These are phyloP conservation scores for Sclerotinia nivalis DNA, from an alignment of 2,329 filamentous ascomycete species.

Conservation along the genomic window DNA sequence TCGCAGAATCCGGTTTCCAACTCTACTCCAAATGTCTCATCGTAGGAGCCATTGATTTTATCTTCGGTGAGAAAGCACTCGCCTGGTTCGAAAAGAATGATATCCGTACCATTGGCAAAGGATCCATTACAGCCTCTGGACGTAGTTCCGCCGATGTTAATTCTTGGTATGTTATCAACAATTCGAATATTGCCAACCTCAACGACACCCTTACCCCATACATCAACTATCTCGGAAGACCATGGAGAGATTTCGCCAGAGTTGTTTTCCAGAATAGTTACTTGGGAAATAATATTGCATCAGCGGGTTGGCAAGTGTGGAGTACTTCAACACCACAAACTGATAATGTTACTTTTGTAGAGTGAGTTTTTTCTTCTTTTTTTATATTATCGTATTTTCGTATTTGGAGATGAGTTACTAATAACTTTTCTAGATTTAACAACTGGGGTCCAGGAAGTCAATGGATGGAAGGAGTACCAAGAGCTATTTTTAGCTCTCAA, in stretches of 20 bases:
- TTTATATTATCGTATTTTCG: background rate
- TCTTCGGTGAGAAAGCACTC: constrained; percentile 54
- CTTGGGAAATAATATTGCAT: constrained; percentile 51
- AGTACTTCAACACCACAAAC: constrained; percentile 37
- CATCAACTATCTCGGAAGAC: constrained; percentile 53
- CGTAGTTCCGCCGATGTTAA: constrained; percentile 42
- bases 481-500: constrained; percentile 29
- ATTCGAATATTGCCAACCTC: constrained; percentile 49
- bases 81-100: constrained; percentile 52
- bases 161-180: constrained; percentile 58
- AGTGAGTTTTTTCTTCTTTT: background rate
- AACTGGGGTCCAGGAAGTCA: constrained; percentile 51
- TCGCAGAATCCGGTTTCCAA: constrained; percentile 52
- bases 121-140: constrained; percentile 51
- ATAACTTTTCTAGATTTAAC: background rate
- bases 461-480: constrained; percentile 20
- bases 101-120: constrained; percentile 48
- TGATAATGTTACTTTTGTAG: background rate
- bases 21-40: constrained; percentile 58
- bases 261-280: constrained; percentile 53
- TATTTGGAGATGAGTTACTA: background rate
- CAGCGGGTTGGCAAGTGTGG: constrained; percentile 55
- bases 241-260: constrained; percentile 51
- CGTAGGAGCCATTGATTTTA: constrained; percentile 59
- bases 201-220: constrained; percentile 44